Percentiles rank a stretch among this genome's conserved stretches.
Evolutionary conservation across 2,329 filamentous ascomycete species (phyloP).

Genomic region (Colletotrichum neosansevieriae): DNA sequence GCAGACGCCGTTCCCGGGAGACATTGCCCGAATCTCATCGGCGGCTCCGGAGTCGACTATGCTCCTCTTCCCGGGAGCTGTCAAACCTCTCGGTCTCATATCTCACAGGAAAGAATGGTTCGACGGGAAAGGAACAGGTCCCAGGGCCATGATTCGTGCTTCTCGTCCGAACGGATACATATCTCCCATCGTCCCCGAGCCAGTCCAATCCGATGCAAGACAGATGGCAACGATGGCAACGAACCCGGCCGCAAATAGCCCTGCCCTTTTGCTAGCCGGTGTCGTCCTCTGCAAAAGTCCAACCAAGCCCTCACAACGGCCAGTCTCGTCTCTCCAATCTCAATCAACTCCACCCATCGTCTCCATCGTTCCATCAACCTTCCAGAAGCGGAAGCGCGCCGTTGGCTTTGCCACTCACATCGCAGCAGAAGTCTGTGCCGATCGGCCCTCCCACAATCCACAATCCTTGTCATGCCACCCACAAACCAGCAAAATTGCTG

Average conservation of each 20-base stretch:
- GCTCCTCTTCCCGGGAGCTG: neutral
- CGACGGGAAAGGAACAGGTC: constrained; percentile 1
- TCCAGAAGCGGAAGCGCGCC: constrained; percentile 45
- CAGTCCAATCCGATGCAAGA: constrained; percentile 14
- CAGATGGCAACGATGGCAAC: constrained; percentile 7
- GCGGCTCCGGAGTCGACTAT: neutral
- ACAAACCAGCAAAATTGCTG: neutral
- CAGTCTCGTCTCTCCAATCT: constrained; percentile 35
- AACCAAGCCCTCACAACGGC: neutral
- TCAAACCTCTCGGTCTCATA: neutral
- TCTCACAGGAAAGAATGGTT: neutral
- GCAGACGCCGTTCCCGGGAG: neutral
- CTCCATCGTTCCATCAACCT: constrained; percentile 44
- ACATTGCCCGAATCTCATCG: neutral
- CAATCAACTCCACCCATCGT: constrained; percentile 26
- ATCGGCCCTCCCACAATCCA: constrained; percentile 13
- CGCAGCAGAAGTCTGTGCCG: constrained; percentile 13
- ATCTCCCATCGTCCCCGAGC: constrained; percentile 5
- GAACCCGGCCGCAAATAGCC: constrained; percentile 10
- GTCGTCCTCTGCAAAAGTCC: no score
- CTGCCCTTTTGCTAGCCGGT: no score
- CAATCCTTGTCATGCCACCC: constrained; percentile 29
- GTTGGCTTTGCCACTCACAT: constrained; percentile 40
- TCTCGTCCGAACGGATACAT: constrained; percentile 13
- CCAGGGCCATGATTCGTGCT: constrained; percentile 32